A percentile compares a stretch with the other conserved stretches of the same genome.
These are phyloP conservation scores for Ogataea philodendri DNA, from an alignment of 805 yeast genomes.

Conservation along the genomic window DNA sequence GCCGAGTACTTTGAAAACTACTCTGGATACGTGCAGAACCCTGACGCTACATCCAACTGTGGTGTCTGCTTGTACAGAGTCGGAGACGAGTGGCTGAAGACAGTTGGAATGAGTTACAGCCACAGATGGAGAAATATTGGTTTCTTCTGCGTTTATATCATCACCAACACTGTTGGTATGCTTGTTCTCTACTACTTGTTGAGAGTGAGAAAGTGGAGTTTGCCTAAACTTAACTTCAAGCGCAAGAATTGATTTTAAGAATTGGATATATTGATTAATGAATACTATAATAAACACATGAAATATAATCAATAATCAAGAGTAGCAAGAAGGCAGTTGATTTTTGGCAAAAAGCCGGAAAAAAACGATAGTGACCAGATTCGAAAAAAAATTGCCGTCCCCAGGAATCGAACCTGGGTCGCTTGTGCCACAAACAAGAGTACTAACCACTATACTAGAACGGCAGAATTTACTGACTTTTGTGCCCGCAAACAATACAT, in stretches of 20 bases:
- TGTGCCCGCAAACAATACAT: neutral
- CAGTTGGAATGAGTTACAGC: constrained; percentile 42
- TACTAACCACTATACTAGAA: constrained; percentile 32
- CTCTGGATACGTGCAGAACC: constrained; percentile 59
- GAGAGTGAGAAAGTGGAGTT: constrained; percentile 28
- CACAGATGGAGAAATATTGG: constrained; percentile 70
- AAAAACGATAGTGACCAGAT: neutral
- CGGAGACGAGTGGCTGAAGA: constrained; percentile 47
- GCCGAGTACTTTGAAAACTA: constrained; percentile 34
- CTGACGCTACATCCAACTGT: constrained; percentile 47
- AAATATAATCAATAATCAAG: neutral
- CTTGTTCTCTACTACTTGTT: constrained; percentile 34
- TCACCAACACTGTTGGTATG: constrained; percentile 48
- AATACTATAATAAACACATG: constrained; percentile 1
- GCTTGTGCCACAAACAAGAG: constrained; percentile 32
- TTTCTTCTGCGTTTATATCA: constrained; percentile 53
- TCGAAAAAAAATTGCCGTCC: constrained; percentile 22
- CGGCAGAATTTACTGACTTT: constrained; percentile 12
- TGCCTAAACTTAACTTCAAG: constrained; percentile 3
- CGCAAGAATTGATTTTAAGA: constrained; percentile 1
- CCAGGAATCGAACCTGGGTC: constrained; percentile 31
- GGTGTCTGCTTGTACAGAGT: constrained; percentile 45
- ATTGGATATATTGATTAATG: neutral
- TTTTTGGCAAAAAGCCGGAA: too few relatives aligned
- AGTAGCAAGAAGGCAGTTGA: too few relatives aligned